Evolutionary conservation across 2,329 filamentous ascomycete species (phyloP).

Genomic region (Penicillium corylophilum): DNA sequence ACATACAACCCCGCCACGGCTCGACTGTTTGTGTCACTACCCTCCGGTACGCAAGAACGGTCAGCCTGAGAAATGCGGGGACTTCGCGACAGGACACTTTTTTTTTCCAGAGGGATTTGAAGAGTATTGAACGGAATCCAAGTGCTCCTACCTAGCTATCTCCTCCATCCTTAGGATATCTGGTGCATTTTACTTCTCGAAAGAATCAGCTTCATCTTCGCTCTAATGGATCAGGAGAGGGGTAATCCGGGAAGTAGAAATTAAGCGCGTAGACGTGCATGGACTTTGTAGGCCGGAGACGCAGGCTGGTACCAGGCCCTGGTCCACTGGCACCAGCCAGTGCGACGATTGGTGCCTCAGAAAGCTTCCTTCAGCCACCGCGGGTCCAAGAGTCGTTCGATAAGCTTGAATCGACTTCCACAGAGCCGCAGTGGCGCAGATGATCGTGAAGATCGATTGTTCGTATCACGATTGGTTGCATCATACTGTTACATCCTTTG

Average conservation of each 20-base stretch:
- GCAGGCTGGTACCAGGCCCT: neutral
- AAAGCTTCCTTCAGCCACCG: conserved; percentile 21
- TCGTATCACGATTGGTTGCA: neutral
- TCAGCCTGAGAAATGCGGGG: neutral
- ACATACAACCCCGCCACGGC: conserved; percentile 14
- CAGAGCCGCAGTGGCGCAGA: neutral
- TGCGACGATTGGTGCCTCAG: conserved; percentile 13
- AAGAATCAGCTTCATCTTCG: neutral
- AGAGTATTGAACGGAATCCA: conserved; percentile 9
- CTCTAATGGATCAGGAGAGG: neutral
- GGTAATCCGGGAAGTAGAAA: neutral
- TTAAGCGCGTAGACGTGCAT: neutral
- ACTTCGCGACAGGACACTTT: conserved; percentile 4
- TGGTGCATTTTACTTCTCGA: neutral
- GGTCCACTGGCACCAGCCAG: conserved; percentile 4
- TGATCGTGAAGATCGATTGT: neutral
- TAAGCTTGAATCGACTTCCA: conserved; percentile 16
- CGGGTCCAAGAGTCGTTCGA: conserved; percentile 7
- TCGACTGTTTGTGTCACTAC: neutral
- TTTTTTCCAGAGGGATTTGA: conserved; percentile 8
- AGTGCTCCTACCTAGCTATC: conserved; percentile 9
- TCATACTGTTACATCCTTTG: neutral
- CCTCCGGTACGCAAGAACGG: no score
- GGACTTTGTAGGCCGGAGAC: neutral
- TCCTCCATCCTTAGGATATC: conserved; percentile 1